phyloP scores from a whole-genome alignment of 371 early-diverging fungal species.

The Choanephora cucurbitarum region DNA sequence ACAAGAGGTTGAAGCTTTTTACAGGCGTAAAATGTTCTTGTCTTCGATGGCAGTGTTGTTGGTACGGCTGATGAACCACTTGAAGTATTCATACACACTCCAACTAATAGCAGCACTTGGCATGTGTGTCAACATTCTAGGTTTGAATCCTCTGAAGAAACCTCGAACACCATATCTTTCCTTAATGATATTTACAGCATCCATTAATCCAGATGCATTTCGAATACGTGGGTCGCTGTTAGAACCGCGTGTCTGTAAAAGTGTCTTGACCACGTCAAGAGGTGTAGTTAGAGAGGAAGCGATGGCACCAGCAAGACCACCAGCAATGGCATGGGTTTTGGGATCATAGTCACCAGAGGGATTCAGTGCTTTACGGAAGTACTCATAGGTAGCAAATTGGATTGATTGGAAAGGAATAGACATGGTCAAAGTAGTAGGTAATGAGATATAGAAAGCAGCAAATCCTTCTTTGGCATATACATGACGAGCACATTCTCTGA shows the following conservation, averaged over 20 bases:
- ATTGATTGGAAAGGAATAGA: slow-evolving; percentile 90
- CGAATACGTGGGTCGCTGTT: slow-evolving; percentile 66
- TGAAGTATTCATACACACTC: slow-evolving; percentile 87
- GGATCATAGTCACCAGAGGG: slow-evolving; percentile 80
- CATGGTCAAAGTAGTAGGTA: slow-evolving; percentile 90
- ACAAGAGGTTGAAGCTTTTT: too few species aligned
- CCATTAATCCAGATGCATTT: slow-evolving; percentile 64
- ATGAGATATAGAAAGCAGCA: slow-evolving; percentile 86
- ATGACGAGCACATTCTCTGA: slow-evolving; percentile 65
- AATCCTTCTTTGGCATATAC: slow-evolving; percentile 78
- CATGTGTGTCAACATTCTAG: slow-evolving; percentile 82
- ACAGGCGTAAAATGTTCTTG: slow-evolving; percentile 4
- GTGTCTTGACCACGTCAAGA: slow-evolving; percentile 88
- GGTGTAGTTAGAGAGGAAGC: slow-evolving; percentile 89
- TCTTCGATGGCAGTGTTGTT: slow-evolving; percentile 1
- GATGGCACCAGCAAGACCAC: slow-evolving; percentile 85
- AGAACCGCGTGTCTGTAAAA: slow-evolving; percentile 86
- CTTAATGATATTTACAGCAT: slow-evolving; percentile 75
- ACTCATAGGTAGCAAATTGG: slow-evolving; percentile 91
- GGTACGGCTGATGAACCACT: slow-evolving; percentile 57
- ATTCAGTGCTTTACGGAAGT: slow-evolving; percentile 77
- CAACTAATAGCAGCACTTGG: slow-evolving; percentile 93
- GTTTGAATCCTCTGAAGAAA: slow-evolving; percentile 75
- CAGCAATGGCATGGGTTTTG: slow-evolving; percentile 76
- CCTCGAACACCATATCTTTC: slow-evolving; percentile 71